A percentile compares a stretch with the other conserved stretches of the same genome.
These are phyloP conservation scores for Gossypium schwendimanii DNA, from an alignment of 441 rosid species.

Conservation along the genomic window DNA sequence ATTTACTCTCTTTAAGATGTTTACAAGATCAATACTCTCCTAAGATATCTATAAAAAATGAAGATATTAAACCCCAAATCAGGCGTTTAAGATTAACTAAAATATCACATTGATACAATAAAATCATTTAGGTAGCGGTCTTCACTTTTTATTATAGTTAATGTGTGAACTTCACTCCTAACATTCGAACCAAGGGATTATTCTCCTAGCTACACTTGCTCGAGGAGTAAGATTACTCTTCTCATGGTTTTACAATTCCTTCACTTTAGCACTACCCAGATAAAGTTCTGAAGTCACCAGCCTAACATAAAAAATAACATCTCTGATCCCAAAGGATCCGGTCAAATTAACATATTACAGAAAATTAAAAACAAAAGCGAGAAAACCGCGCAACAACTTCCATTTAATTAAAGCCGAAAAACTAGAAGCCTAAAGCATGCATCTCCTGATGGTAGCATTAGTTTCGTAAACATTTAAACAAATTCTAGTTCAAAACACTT, in stretches of 20 bases:
- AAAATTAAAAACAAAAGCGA: background rate
- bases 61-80: background rate
- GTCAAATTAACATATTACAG: background rate
- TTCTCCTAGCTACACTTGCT: background rate
- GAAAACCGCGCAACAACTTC: background rate
- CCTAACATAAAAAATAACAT: background rate
- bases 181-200: background rate
- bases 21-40: background rate
- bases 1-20: background rate
- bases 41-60: background rate
- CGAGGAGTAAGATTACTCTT: background rate
- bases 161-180: background rate
- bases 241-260: background rate
- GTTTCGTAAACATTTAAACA: background rate
- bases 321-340: background rate
- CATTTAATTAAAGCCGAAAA: background rate
- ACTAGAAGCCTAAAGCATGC: background rate
- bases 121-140: background rate
- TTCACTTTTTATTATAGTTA: background rate
- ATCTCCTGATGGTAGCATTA: background rate
- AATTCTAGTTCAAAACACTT: slow-evolving; percentile 3
- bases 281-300: background rate
- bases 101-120: background rate
- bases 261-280: background rate
- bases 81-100: background rate